Evolutionary conservation across 2,329 filamentous ascomycete genomes (phyloP).

Genomic region (Periglandula ipomoeae): DNA sequence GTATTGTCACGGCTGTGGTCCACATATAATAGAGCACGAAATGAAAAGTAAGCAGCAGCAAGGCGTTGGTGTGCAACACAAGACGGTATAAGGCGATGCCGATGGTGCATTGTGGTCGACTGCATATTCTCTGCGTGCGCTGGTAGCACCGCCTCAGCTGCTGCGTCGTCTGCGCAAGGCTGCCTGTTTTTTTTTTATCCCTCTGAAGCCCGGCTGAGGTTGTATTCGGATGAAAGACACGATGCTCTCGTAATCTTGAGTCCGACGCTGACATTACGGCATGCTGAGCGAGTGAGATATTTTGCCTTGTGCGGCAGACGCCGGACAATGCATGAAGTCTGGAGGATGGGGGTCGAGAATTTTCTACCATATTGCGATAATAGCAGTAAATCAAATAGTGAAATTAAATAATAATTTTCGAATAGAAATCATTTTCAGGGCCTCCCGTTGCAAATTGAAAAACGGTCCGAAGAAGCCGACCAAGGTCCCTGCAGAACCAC

Average conservation of each 20-base stretch:
- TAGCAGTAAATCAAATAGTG: too few relatives aligned
- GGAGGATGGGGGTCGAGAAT: neutral
- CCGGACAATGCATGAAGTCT: neutral
- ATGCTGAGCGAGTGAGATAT: neutral
- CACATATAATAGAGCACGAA: too few relatives aligned
- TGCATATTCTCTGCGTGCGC: neutral
- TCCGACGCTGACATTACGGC: neutral
- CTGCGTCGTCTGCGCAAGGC: neutral
- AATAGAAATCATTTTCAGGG: neutral
- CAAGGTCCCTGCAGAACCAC: too few relatives aligned
- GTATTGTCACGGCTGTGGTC: neutral
- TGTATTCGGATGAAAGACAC: neutral
- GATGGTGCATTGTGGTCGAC: neutral
- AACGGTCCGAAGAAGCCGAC: too few relatives aligned
- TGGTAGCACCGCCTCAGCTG: neutral
- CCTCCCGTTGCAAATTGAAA: neutral
- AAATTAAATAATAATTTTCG: too few relatives aligned
- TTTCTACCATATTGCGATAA: too few relatives aligned
- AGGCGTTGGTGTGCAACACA: neutral
- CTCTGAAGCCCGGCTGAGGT: neutral
- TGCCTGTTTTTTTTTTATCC: neutral
- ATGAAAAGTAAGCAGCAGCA: too few relatives aligned
- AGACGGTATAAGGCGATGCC: neutral
- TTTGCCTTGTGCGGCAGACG: neutral
- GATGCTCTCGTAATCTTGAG: constrained; percentile 1